Evolutionary conservation across 140 eudicot genomes (phyloP).

Genomic region (Bidens hawaiensis): DNA sequence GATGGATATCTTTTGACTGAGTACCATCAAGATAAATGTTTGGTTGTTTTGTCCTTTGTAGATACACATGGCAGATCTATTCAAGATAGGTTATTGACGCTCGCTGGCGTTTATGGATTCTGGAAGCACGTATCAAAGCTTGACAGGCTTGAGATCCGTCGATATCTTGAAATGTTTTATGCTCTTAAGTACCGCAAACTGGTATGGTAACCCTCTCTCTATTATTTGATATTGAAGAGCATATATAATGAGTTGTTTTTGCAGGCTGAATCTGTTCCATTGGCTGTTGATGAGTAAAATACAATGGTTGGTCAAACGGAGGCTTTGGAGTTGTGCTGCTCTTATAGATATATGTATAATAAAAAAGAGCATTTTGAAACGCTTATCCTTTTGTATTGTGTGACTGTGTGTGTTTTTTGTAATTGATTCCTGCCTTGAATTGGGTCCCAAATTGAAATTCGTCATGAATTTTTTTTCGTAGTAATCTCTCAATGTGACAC

Average conservation of each 20-base stretch:
- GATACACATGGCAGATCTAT: conserved; percentile 94
- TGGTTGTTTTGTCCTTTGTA: conserved; percentile 3
- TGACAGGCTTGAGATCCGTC: conserved; percentile 77
- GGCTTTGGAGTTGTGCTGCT: background rate
- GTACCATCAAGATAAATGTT: conserved; percentile 43
- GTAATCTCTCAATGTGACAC: background rate
- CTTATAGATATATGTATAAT: background rate
- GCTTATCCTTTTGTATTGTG: conserved; percentile 4
- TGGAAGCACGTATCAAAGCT: conserved; percentile 93
- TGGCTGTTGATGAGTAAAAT: conserved; percentile 47
- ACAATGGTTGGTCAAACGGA: background rate
- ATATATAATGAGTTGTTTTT: too few relatives aligned
- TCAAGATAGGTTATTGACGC: conserved; percentile 74
- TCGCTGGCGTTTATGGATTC: conserved; percentile 87
- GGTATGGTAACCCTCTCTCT: conserved; percentile 34
- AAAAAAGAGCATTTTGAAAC: conserved; percentile 22
- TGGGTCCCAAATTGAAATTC: too few relatives aligned
- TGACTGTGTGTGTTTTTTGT: conserved; percentile 10
- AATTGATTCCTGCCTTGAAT: conserved; percentile 3
- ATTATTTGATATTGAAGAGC: background rate
- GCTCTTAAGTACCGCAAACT: conserved; percentile 70
- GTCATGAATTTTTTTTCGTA: background rate
- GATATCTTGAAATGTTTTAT: conserved; percentile 87
- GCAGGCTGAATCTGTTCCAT: conserved; percentile 75
- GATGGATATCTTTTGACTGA: conserved; percentile 84